These are phyloP conservation scores for Selaginella tamariscina DNA, from an alignment of 75 land plant genomes.

Conservation along the genomic window DNA sequence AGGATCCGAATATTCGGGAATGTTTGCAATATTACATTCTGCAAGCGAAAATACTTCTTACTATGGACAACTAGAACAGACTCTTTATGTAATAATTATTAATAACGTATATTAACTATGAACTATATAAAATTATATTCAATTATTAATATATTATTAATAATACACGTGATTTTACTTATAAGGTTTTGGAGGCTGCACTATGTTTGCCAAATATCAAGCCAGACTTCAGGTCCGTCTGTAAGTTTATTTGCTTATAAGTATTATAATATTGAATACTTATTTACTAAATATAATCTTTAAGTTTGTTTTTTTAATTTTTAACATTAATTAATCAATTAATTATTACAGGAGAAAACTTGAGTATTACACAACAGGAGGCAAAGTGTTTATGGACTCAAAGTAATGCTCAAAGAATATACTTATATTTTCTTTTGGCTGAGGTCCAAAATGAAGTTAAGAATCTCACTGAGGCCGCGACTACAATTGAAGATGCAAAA, in stretches of 20 bases:
- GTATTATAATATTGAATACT: no score
- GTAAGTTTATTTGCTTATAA: no score
- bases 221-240: no score
- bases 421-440: background rate
- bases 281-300: no score
- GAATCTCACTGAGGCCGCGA: background rate
- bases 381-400: background rate
- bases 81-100: conserved; percentile 14
- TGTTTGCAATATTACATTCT: conserved; percentile 14
- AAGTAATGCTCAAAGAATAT: background rate
- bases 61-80: conserved; percentile 14
- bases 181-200: background rate
- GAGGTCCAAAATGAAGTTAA: background rate
- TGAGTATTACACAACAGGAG: background rate
- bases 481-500: background rate
- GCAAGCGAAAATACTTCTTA: conserved; percentile 19
- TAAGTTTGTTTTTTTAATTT: no score
- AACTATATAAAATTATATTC: background rate
- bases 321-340: background rate
- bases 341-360: background rate
- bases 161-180: background rate
- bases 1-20: conserved; percentile 20
- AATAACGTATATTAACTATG: background rate
- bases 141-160: background rate
- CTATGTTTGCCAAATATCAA: background rate